Base-by-base conservation (phyloP, 1,284 basidiomycete species). In the Ganoderma leucocontextum region DNA sequence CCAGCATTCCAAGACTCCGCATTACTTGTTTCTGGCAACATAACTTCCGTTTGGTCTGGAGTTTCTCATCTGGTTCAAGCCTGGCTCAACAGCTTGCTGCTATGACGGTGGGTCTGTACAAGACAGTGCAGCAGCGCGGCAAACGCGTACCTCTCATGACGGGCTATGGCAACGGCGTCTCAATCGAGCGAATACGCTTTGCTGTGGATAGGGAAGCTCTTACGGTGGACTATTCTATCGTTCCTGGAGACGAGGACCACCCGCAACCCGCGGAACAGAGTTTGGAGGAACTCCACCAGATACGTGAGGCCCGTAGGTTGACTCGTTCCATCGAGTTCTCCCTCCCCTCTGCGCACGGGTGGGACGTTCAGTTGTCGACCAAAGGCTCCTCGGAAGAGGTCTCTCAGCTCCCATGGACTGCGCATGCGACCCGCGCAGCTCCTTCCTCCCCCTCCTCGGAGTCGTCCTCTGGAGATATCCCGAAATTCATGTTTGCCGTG, bases 1-100 rank as follows among this genome's bases (percentile, higher is more conserved):
- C 76, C 84, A 72, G 79, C 81, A 67, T 78, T 69, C 72, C 72
- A 79, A 76, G 79, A 69, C 80, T 96, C 33, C 89, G 93, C 29
- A 88, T 98, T 67, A 96, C 95, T 0, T 95, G 94, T 75, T 97
- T 97, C 79, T 98, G 95, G 95, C 94, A 96, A 75, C 97, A 98
- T 82, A 94, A 98, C 80, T 88, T 98, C n/a, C 92, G 93, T 70
- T 90, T 95, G 0, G 81, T 95, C 15, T 97, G 95, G 95, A 92
- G 89, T 53, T 87, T 95, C 62, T 89, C 89, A 9, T 88, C 89
- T 0, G 83, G 84, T 10, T 82, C 85, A 52, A 84, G 83, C 63
- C 74, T 91, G 39, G 85, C 81, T 69, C 91, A 93, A 73, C 94
- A 96, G 72, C 85, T 98, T 1, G 91, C 92, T 17, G 90, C 92